Base-by-base conservation (phyloP, 1,139 yeast species). In the Kodamaea ohmeri region DNA sequence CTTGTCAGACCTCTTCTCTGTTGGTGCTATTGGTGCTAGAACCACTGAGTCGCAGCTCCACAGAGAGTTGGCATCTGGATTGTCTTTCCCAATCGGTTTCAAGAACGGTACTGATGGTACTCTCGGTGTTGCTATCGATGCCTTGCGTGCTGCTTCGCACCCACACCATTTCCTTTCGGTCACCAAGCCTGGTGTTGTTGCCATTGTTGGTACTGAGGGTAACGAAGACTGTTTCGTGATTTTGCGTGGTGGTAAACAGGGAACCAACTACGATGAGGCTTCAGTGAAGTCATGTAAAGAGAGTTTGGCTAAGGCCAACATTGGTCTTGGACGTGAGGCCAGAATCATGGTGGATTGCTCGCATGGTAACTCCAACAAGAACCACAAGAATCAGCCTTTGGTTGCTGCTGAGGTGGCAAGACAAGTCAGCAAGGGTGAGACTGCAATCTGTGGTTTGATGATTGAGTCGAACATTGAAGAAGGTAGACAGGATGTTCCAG, bases 21-120 rank as follows among this genome's bases (percentile, higher is more conserved):
- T 90, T 35, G 97, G 97, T 53, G 97, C 97, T 43, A 89, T 90
- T 61, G 97, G 97, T 54, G 97, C 97, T 41, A 83, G 97, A 71
- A 90, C 97, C 38, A 90, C 97, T 31, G 97, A 90, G 66, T 88
- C 96, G 25, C 97, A 90, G 67, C 78, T 90, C 45, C 97, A 90
- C 65, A 83, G 97, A 64, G 97, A 90, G 61, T 76, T 90, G 52
- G 95, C 97, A 8, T 88, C 96, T 3, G 97, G 97, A 27, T 73
- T 90, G 35, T 85, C 95, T 12, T 90, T 90, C 88, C 97, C 97
- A 36, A 87, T 90, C 38, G 97, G 97, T 33, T 90, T 90, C 82
- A 90, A 90, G 63, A 90, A 90, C 60, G 97, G 97, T 57, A 90
- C 97, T 28, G 97, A 90, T 60, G 97, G 97, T 56, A 79, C 89